A percentile compares a stretch with the other conserved stretches of the same genome.
Evolutionary conservation across 306 rosid species (phyloP).

Genomic region (Cucurbita maxima): DNA sequence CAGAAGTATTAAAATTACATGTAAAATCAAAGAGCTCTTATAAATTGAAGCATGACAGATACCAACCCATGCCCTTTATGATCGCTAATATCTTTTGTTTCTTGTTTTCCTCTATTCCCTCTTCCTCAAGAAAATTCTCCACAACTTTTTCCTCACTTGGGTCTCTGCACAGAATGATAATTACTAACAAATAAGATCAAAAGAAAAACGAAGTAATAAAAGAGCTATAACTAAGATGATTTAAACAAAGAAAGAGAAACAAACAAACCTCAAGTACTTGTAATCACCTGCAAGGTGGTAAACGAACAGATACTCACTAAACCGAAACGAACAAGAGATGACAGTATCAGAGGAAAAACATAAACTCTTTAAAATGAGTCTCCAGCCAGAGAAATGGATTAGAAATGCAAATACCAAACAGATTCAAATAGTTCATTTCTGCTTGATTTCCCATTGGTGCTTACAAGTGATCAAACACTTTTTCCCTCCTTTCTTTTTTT

Average conservation of each 20-base stretch:
- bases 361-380: neutral
- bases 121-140: conserved; percentile 57
- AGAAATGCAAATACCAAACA: neutral
- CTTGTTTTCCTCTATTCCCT: conserved; percentile 42
- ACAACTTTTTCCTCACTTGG: conserved; percentile 52
- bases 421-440: neutral
- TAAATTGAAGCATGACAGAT: neutral
- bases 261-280: conserved; percentile 65
- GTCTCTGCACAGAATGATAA: conserved; percentile 34
- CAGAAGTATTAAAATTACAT: neutral
- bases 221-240: neutral
- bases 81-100: conserved; percentile 40
- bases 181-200: neutral
- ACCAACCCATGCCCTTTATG: conserved; percentile 71
- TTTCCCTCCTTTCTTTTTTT: neutral
- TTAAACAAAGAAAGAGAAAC: conserved; percentile 6
- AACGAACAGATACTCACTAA: neutral
- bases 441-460: neutral
- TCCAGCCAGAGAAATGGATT: neutral
- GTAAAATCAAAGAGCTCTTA: neutral
- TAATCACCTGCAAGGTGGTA: conserved; percentile 44
- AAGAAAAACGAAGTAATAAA: neutral
- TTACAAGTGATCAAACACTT: neutral
- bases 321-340: conserved; percentile 2
- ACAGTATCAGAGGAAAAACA: neutral